These are phyloP conservation scores for Paramecium biaurelia DNA, from an alignment of 73 alveolate species.

Conservation along the genomic window DNA sequence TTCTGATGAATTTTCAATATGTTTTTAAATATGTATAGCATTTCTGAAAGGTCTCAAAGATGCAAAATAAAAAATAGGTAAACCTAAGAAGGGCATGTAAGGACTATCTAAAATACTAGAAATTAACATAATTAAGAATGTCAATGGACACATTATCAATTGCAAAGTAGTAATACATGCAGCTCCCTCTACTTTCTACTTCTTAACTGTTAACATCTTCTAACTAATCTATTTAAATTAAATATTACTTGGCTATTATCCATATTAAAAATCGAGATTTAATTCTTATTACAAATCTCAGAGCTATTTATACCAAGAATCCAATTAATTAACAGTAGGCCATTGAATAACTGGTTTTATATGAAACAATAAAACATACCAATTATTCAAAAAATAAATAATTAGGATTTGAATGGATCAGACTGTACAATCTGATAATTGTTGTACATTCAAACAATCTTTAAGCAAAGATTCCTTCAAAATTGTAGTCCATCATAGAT, in stretches of 20 bases:
- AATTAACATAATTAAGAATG: background rate
- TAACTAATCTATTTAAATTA: background rate
- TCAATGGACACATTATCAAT: background rate
- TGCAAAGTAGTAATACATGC: background rate
- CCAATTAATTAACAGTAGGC: background rate
- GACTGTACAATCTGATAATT: background rate
- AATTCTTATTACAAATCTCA: background rate
- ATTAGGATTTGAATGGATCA: background rate
- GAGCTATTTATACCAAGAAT: background rate
- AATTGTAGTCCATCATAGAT: conserved; percentile 13
- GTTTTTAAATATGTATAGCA: background rate
- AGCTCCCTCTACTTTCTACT: conserved; percentile 2
- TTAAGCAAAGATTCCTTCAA: background rate
- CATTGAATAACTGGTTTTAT: background rate
- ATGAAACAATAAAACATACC: background rate
- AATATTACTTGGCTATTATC: conserved; percentile 1
- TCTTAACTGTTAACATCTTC: background rate
- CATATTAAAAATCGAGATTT: background rate
- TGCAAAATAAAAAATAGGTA: conserved; percentile 41
- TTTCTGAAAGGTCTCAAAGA: conserved; percentile 53
- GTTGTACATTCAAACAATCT: background rate
- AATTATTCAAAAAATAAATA: background rate
- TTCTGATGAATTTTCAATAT: conserved; percentile 29
- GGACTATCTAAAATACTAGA: conserved; percentile 53
- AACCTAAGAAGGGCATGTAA: conserved; percentile 53